Conservation (phyloP, 257 asterid species). For the Nicotiana tomentosiformis region DNA sequence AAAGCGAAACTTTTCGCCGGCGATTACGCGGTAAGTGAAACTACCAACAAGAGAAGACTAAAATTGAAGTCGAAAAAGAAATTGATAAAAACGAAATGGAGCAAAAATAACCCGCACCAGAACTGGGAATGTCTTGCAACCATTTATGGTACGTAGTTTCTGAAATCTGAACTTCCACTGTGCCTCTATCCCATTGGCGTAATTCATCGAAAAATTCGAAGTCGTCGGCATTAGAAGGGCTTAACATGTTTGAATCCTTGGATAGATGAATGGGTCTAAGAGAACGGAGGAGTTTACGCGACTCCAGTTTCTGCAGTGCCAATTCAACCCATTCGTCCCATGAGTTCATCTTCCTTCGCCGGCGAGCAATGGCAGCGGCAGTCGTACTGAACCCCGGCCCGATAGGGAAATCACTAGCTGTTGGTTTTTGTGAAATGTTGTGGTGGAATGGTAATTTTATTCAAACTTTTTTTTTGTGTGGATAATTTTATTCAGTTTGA, state of each 20-base stretch:
- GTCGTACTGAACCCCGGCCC: no score
- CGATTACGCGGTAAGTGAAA: no score
- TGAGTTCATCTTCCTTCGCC: neutral
- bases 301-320: conserved; percentile 54
- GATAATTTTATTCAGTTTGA: no score
- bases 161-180: conserved; percentile 64
- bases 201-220: conserved; percentile 49
- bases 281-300: conserved; percentile 69
- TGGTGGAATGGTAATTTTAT: no score
- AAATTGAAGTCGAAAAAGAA: neutral
- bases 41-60: no score
- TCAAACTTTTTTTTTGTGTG: no score
- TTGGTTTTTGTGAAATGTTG: no score
- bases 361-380: no score
- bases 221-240: neutral
- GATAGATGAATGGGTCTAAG: conserved; percentile 78
- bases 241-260: neutral
- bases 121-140: conserved; percentile 71
- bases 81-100: neutral
- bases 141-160: conserved; percentile 76
- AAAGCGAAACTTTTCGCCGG: neutral
- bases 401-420: no score
- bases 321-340: conserved; percentile 78
- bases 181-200: conserved; percentile 70
- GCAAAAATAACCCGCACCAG: conserved; percentile 33